Base-by-base conservation (phyloP, 805 yeast genomes). In the Yarrowia yakushimensis region DNA sequence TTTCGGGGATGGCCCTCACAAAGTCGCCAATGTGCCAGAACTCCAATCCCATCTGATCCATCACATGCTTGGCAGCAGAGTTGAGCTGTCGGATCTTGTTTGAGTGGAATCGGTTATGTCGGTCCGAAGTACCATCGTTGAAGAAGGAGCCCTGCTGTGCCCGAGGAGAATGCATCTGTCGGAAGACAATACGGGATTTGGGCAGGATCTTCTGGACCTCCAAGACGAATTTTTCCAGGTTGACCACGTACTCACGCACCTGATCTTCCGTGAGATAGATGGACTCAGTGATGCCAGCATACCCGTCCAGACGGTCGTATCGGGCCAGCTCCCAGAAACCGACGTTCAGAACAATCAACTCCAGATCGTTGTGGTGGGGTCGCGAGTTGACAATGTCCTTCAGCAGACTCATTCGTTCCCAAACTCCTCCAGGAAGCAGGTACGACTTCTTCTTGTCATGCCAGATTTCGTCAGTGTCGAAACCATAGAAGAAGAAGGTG, bases 251-350 rank as follows among this genome's bases (percentile, higher is more conserved):
- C 34, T 62, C 60, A 3, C 37, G 27, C 15, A 62, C 63, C 43
- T 62, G 64, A 11, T 39, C 63, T 20, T 57, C 43, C n/a, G 45
- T n/a, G 20, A 62, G 31, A 7, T 60, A 60, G n/a, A 46, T 46
- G 23, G 50, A 17, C 22, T 60, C 62, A 20, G 34, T 59, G 34
- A 60, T 52, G 5, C 43, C 43, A 4, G 43, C 45, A 33, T 41
- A 39, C 8, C 54, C 45, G 37, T 62, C 57, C 39, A 62, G 37
- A 23, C 63, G 63, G 30, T 59, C 63, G 25, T 15, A 45, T 25
- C 64, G 31, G 5, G 64, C 64, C 34, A 62, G 45, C 20, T 62
- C 64, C 64, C 64, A 62, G 37, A 62, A 59, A 4, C 64, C 64
- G 30, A 59, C 60, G 45, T 62, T 62, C 3, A 62, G 33, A 3